Evolutionary conservation across 192 early-diverging fungal species (phyloP), one percentile per base, ranked within the genome.

Genomic region (Geranomyces michiganensis): DNA sequence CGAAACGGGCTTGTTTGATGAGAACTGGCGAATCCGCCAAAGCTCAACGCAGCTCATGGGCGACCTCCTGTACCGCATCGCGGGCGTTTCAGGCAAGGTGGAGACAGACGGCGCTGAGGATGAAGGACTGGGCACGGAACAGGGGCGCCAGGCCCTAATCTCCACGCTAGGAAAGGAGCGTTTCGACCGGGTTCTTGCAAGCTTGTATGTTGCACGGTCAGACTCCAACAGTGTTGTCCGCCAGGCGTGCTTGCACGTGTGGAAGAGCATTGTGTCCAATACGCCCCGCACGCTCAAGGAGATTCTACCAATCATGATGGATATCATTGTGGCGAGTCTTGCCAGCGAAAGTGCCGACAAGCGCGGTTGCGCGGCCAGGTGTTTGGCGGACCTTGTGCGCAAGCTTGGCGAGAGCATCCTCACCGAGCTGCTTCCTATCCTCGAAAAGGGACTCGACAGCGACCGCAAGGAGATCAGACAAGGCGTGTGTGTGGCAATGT

Each of bases 221-320:
- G 97, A 99, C 76, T 72, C 84, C 46, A 82, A 82, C 51, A 84
- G 81, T 24, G 84, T 93, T 78, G 96, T 99, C 61, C 89, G 97
- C 32, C 94, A 97, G 76, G 82, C 91, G 59, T 82, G 94, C 51
- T 79, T 96, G 49, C 82, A 87, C 51, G 96, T 99, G 30, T 99
- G 97, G 97, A 98, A 98, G 86, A 83, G 86, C 59, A 85, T 99
- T 68, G 96, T 98, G 19, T 84, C 81, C 76, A 97, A 99, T 79
- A 99, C 96, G 64, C 97, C 97, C 63, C 90, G 96, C 53, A 96
- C 96, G 7, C 84, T 98, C 69, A 95, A 94, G 85, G 95, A 98
- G 74, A 96, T 96, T 63, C 74, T 99, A 75, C 86, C 92, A 19
- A 76, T 88, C 6, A 89, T 98, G 80, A 97, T 99, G 94, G 82